phyloP scores from a whole-genome alignment of 306 rosid genomes.

The Sphenostylis stenocarpa region DNA sequence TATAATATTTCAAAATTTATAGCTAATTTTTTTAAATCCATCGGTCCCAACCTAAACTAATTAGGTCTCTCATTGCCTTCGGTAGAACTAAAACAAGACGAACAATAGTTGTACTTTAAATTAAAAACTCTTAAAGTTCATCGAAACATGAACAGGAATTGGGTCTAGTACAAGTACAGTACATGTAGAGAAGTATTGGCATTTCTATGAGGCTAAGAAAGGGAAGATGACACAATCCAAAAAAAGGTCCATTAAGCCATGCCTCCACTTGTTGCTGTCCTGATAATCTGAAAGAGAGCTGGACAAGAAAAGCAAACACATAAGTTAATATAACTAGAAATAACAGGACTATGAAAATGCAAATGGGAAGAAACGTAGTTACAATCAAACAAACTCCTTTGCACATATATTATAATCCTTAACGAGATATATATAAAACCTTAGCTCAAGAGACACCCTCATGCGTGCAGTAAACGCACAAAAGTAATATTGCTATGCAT shows the following conservation, averaged over 20 bases:
- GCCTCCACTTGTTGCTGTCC: constrained; percentile 95
- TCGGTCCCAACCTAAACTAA: neutral
- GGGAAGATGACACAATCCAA: constrained; percentile 28
- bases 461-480: no score
- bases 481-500: no score
- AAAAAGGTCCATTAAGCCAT: constrained; percentile 57
- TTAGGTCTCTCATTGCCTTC: neutral
- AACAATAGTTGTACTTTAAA: neutral
- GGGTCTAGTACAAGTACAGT: constrained; percentile 44
- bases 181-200: constrained; percentile 37
- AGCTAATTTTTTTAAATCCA: neutral
- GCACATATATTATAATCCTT: constrained; percentile 4
- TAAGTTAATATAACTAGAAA: constrained; percentile 23
- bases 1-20: neutral
- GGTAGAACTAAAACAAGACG: neutral
- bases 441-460: neutral
- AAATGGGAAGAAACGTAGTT: neutral
- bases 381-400: neutral
- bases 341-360: constrained; percentile 17
- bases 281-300: constrained; percentile 97
- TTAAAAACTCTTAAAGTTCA: constrained; percentile 35
- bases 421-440: neutral
- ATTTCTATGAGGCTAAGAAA: constrained; percentile 44
- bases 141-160: constrained; percentile 47
- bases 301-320: constrained; percentile 26